A percentile compares a stretch with the other conserved stretches of the same genome.
phyloP scores from a whole-genome alignment of 2,329 filamentous ascomycete species.

The Pezicula carpinea region DNA sequence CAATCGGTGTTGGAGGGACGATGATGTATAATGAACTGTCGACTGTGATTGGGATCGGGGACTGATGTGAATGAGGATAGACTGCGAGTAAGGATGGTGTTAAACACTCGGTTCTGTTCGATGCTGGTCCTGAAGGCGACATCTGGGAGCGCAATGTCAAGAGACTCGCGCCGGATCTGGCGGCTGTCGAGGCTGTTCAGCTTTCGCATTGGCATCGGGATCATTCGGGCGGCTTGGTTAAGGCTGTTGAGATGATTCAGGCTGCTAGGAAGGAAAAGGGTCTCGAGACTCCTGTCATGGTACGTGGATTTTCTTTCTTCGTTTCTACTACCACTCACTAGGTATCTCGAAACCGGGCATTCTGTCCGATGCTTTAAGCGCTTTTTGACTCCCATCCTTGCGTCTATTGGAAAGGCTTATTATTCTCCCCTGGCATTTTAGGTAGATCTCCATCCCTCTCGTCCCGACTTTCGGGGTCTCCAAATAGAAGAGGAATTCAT shows the following conservation, averaged over 20 bases:
- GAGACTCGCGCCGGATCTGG: slow-evolving; percentile 37
- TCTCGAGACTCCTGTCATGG: too few species aligned
- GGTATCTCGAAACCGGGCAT: too few species aligned
- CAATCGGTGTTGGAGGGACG: too few species aligned
- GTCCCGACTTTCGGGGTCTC: slow-evolving; percentile 46
- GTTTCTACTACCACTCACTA: too few species aligned
- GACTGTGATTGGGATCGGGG: too few species aligned
- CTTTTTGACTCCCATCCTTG: too few species aligned
- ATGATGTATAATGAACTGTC: too few species aligned
- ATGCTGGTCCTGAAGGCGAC: slow-evolving; percentile 47
- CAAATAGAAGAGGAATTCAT: slow-evolving; percentile 34
- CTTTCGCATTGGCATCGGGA: slow-evolving; percentile 52
- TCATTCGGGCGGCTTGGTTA: slow-evolving; percentile 46
- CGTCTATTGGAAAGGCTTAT: background rate
- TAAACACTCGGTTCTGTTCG: slow-evolving; percentile 46
- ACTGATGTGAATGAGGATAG: slow-evolving; percentile 21
- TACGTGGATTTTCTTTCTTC: too few species aligned
- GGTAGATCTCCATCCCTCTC: slow-evolving; percentile 47
- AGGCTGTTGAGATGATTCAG: slow-evolving; percentile 43
- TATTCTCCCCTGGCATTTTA: slow-evolving; percentile 26
- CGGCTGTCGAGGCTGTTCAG: slow-evolving; percentile 41
- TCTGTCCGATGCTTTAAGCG: too few species aligned
- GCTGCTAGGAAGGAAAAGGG: slow-evolving; percentile 30
- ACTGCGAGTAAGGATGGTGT: slow-evolving; percentile 40
- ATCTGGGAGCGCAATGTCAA: slow-evolving; percentile 45